Conservation (phyloP, 257 asterid species). For the Cruciata laevipes region DNA sequence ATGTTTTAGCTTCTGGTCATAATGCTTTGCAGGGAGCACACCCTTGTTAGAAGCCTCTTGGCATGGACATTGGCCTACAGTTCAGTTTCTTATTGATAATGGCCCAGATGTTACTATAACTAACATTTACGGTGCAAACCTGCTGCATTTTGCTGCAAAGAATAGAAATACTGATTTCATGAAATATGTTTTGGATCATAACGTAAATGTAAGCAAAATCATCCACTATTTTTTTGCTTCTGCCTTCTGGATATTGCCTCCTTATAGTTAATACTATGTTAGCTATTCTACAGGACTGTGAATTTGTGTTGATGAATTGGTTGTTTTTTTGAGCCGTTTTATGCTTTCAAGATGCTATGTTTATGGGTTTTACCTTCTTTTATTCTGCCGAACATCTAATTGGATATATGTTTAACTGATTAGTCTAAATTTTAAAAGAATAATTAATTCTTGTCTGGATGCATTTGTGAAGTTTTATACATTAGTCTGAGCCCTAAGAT, state of each 20-base stretch:
- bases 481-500: no score
- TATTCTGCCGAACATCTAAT: no score
- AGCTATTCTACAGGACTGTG: no score
- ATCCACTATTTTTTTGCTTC: not conserved
- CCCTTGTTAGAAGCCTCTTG: not conserved
- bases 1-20: not conserved
- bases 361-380: no score
- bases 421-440: no score
- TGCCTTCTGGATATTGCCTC: no score
- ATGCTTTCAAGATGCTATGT: no score
- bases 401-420: no score
- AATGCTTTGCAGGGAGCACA: not conserved
- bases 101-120: not conserved
- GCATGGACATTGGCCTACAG: not conserved
- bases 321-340: no score
- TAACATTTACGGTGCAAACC: not conserved
- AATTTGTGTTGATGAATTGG: no score
- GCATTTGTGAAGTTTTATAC: no score
- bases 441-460: not conserved
- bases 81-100: not conserved
- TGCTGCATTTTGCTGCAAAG: not conserved
- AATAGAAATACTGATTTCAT: not conserved
- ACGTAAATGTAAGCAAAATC: not conserved
- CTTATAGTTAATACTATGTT: no score
- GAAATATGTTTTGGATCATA: not conserved